These are phyloP conservation scores for Chrysoporthe puriensis DNA, from an alignment of 2,329 filamentous ascomycete genomes.

Conservation along the genomic window DNA sequence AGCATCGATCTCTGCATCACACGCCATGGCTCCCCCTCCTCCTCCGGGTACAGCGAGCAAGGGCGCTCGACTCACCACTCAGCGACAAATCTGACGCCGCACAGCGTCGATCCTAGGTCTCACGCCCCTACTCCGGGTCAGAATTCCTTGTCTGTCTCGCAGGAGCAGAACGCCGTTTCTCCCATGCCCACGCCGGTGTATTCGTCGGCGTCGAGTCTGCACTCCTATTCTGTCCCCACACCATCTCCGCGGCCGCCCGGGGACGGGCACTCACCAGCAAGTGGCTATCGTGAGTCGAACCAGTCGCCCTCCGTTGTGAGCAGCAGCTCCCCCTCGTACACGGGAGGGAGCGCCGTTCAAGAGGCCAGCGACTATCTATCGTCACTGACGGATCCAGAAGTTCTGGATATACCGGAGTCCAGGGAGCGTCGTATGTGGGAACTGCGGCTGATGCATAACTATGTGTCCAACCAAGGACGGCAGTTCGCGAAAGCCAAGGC, in stretches of 20 bases:
- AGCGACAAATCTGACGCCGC: not conserved
- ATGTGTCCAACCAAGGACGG: slow-evolving; percentile 37
- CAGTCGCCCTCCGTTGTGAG: slow-evolving; percentile 15
- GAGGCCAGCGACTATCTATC: slow-evolving; percentile 32
- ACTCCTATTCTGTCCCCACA: not conserved
- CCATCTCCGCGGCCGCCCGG: slow-evolving; percentile 8
- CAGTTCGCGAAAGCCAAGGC: slow-evolving; percentile 32
- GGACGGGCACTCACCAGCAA: slow-evolving; percentile 4
- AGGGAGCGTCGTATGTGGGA: slow-evolving; percentile 43
- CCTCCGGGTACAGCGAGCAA: slow-evolving; percentile 32
- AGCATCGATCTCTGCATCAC: slow-evolving; percentile 10
- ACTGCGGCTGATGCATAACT: slow-evolving; percentile 42
- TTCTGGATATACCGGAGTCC: slow-evolving; percentile 40
- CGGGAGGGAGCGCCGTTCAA: slow-evolving; percentile 7
- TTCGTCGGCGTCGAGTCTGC: slow-evolving; percentile 1
- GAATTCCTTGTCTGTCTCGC: slow-evolving; percentile 5
- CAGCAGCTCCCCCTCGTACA: slow-evolving; percentile 11
- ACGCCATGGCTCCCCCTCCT: slow-evolving; percentile 31
- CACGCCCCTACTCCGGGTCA: slow-evolving; percentile 2
- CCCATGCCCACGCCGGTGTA: slow-evolving; percentile 1
- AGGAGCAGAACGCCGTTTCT: slow-evolving; percentile 8
- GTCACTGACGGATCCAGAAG: slow-evolving; percentile 23
- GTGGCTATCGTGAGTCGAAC: slow-evolving; percentile 4
- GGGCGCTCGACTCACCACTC: slow-evolving; percentile 28
- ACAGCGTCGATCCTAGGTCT: slow-evolving; percentile 3